Conservation (phyloP, 306 rosid genomes). For the Notholithocarpus densiflorus region DNA sequence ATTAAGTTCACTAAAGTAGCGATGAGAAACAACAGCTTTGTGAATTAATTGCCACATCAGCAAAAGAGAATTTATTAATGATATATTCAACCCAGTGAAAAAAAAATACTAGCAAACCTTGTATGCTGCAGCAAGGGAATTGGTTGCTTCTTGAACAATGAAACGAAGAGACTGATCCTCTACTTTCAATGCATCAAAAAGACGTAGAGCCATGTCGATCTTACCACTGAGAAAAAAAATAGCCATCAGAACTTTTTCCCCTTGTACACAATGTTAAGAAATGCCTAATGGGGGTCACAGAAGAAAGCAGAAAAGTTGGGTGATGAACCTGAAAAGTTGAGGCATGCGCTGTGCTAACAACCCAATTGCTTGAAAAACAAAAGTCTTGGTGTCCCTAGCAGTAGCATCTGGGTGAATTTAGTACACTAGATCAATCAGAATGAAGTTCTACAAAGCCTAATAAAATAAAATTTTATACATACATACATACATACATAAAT, state of each 20-base stretch:
- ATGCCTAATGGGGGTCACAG: background rate
- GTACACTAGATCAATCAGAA: slow-evolving; percentile 20
- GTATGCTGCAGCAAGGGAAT: slow-evolving; percentile 82
- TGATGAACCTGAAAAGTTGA: slow-evolving; percentile 76
- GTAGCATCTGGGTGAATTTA: slow-evolving; percentile 57
- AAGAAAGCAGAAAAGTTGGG: slow-evolving; percentile 6
- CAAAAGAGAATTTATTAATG: slow-evolving; percentile 2
- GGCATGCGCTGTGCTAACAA: slow-evolving; percentile 91
- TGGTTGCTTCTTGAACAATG: slow-evolving; percentile 82
- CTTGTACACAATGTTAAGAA: background rate
- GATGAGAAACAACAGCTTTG: slow-evolving; percentile 2
- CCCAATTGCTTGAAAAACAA: slow-evolving; percentile 92
- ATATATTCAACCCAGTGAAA: slow-evolving; percentile 14
- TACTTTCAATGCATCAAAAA: slow-evolving; percentile 73
- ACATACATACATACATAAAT: too few relatives aligned
- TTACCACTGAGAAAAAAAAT: slow-evolving; percentile 55
- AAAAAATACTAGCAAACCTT: slow-evolving; percentile 48
- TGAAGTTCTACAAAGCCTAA: slow-evolving; percentile 4
- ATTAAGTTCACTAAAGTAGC: slow-evolving; percentile 15
- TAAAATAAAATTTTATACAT: background rate
- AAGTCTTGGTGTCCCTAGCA: slow-evolving; percentile 72
- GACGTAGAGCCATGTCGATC: slow-evolving; percentile 84
- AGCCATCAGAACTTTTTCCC: slow-evolving; percentile 7
- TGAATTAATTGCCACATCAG: background rate
- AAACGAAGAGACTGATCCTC: slow-evolving; percentile 79